These are phyloP conservation scores for Geotrichum aggregatum DNA, from an alignment of 1,139 yeast genomes.

Conservation along the genomic window DNA sequence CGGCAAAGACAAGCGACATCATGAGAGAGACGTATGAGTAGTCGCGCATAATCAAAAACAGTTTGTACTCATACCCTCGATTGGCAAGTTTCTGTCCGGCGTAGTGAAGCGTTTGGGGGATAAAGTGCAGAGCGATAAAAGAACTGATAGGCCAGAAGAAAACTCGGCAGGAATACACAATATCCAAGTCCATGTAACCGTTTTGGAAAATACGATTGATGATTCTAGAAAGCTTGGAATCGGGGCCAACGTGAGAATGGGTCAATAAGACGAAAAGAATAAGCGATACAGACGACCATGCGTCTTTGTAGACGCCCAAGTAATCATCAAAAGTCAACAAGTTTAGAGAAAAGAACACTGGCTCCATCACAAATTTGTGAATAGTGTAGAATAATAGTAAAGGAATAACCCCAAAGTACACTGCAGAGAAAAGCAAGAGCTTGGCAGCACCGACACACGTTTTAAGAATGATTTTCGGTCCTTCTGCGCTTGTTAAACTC, in stretches of 20 bases:
- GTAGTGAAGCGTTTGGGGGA: constrained; percentile 2
- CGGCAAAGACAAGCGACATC: constrained; percentile 25
- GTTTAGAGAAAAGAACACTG: not conserved
- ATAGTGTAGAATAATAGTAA: constrained; percentile 6
- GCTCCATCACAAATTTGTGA: constrained; percentile 6
- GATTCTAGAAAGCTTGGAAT: not conserved
- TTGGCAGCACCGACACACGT: constrained; percentile 1
- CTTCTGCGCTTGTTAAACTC: not conserved
- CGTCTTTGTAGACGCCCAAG: not conserved
- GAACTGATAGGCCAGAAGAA: constrained; percentile 1
- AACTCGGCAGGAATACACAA: not conserved
- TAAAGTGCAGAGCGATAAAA: not conserved
- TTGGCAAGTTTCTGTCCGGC: not conserved
- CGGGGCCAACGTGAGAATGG: not conserved
- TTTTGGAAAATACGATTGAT: constrained; percentile 8
- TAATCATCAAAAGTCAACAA: not conserved
- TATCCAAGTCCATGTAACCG: constrained; percentile 14
- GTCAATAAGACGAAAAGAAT: not conserved
- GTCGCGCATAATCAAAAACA: constrained; percentile 4
- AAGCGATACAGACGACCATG: not conserved
- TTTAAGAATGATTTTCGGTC: not conserved
- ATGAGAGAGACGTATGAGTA: constrained; percentile 13
- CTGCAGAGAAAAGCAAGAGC: constrained; percentile 1
- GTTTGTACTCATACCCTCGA: not conserved
- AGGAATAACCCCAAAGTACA: constrained; percentile 10